phyloP scores from a whole-genome alignment of 2,329 filamentous ascomycete species.

The Pyrenophora graminea region DNA sequence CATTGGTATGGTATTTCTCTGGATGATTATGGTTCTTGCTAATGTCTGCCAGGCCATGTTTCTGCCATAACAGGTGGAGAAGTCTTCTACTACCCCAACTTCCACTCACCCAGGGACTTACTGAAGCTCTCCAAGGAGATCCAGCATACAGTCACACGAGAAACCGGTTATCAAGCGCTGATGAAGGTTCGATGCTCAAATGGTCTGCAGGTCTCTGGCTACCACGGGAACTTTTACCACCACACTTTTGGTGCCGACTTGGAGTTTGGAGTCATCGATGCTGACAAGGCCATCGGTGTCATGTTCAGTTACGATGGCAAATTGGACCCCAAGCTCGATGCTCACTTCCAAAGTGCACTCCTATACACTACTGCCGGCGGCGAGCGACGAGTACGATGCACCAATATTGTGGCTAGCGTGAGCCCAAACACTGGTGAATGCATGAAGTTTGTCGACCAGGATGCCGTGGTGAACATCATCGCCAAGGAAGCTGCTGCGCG shows the following conservation, averaged over 20 bases:
- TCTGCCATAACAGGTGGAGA: constrained; percentile 91
- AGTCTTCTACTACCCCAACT: constrained; percentile 96
- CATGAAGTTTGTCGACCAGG: constrained; percentile 94
- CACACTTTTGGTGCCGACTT: constrained; percentile 94
- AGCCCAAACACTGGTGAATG: constrained; percentile 80
- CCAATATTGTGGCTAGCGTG: constrained; percentile 90
- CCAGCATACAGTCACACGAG: constrained; percentile 80
- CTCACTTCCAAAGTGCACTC: constrained; percentile 94
- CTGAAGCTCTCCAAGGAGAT: constrained; percentile 85
- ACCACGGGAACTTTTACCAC: constrained; percentile 95
- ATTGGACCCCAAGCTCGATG: constrained; percentile 93
- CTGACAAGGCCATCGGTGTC: constrained; percentile 90
- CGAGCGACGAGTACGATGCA: constrained; percentile 87
- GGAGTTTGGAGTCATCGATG: constrained; percentile 88
- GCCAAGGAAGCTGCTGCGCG: constrained; percentile 94
- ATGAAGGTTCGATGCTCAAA: constrained; percentile 99
- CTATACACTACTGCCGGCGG: constrained; percentile 92
- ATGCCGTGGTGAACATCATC: constrained; percentile 84
- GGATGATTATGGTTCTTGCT: not conserved
- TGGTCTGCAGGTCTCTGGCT: constrained; percentile 88
- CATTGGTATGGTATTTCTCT: constrained; percentile 63
- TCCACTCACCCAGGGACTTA: constrained; percentile 82
- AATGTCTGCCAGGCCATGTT: constrained; percentile 66
- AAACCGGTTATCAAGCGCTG: constrained; percentile 92
- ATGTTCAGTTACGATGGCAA: constrained; percentile 96